A percentile compares a stretch with the other conserved stretches of the same genome.
Evolutionary conservation across 2,329 filamentous ascomycete species (phyloP).

Genomic region (Claviceps cyperi): DNA sequence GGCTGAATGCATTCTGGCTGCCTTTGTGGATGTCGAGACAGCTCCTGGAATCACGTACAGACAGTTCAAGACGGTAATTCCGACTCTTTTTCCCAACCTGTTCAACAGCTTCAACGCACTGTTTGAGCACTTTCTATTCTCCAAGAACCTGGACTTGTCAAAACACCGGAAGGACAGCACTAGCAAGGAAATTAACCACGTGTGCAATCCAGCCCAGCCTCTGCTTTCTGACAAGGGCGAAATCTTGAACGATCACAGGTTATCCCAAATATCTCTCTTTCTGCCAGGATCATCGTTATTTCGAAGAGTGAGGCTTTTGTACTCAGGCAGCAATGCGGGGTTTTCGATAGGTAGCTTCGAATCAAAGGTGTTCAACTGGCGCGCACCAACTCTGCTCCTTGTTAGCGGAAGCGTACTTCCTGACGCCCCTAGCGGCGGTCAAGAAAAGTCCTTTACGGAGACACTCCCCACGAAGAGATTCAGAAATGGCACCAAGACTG

Average conservation of each 20-base stretch:
- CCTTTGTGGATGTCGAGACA: slow-evolving; percentile 51
- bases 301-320: slow-evolving; percentile 49
- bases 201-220: slow-evolving; percentile 26
- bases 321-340: slow-evolving; percentile 54
- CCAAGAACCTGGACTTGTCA: slow-evolving; percentile 53
- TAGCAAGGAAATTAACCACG: neutral
- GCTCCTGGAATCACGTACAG: slow-evolving; percentile 47
- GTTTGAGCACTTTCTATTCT: slow-evolving; percentile 65
- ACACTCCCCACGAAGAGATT: slow-evolving; percentile 50
- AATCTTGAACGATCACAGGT: slow-evolving; percentile 48
- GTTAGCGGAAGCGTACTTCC: slow-evolving; percentile 50
- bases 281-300: slow-evolving; percentile 51
- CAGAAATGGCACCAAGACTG: slow-evolving; percentile 32
- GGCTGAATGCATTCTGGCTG: slow-evolving; percentile 49
- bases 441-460: slow-evolving; percentile 42
- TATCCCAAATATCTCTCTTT: slow-evolving; percentile 62
- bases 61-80: slow-evolving; percentile 46
- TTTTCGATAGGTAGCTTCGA: slow-evolving; percentile 70
- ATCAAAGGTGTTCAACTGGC: slow-evolving; percentile 63
- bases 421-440: slow-evolving; percentile 31
- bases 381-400: slow-evolving; percentile 57
- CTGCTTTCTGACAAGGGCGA: slow-evolving; percentile 37
- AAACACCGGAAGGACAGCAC: slow-evolving; percentile 25
- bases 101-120: slow-evolving; percentile 54
- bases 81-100: slow-evolving; percentile 47